phyloP scores from a whole-genome alignment of 2,329 filamentous ascomycete species.

The Penicillium crustosum region DNA sequence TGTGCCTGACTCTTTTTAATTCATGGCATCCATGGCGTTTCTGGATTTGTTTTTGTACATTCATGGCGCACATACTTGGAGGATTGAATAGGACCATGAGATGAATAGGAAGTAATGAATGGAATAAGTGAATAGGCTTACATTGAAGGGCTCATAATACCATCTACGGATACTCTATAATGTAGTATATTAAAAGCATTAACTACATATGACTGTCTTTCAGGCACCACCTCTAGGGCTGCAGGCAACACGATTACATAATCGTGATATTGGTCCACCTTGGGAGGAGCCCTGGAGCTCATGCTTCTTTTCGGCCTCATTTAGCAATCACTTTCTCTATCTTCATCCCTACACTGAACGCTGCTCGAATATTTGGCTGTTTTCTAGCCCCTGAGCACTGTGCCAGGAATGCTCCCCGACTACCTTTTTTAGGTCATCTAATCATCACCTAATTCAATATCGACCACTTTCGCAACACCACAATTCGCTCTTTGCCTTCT shows the following conservation, averaged over 20 bases:
- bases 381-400: neutral
- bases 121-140: neutral
- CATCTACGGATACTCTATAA: neutral
- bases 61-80: slow-evolving; percentile 9
- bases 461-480: slow-evolving; percentile 7
- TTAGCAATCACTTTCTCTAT: slow-evolving; percentile 6
- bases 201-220: neutral
- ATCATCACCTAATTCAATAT: neutral
- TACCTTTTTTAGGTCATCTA: neutral
- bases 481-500: slow-evolving; percentile 5
- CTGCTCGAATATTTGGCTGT: neutral
- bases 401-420: slow-evolving; percentile 1
- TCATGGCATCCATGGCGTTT: slow-evolving; percentile 9
- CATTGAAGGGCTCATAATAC: neutral
- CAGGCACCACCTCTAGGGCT: too few species aligned
- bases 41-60: slow-evolving; percentile 8
- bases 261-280: slow-evolving; percentile 14
- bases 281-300: slow-evolving; percentile 19
- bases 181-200: neutral
- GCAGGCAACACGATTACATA: slow-evolving; percentile 8
- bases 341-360: slow-evolving; percentile 5
- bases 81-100: slow-evolving; percentile 1
- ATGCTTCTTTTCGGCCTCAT: slow-evolving; percentile 21
- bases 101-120: slow-evolving; percentile 3
- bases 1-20: slow-evolving; percentile 5